Evolutionary conservation across 1,284 basidiomycete genomes (phyloP), one percentile per base, ranked within the genome.

Genomic region (Rhodotorula sp.): DNA sequence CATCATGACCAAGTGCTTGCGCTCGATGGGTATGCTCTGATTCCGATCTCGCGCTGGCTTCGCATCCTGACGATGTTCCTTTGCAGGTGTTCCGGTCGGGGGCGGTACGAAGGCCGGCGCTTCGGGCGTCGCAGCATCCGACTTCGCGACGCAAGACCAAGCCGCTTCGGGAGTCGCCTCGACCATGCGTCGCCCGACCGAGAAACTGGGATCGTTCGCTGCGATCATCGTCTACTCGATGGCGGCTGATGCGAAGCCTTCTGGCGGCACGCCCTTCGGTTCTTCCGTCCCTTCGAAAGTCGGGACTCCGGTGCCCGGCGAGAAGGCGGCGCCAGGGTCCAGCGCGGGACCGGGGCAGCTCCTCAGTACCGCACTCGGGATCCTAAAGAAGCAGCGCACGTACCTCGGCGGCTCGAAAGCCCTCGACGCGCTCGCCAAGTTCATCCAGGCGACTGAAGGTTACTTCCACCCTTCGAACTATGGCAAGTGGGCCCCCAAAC

Each of bases 201-300:
- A 84, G 84, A 87, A 82, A 81, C 89, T 92, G 67, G 77, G 86
- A 80, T 87, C 90, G 18, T 85, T 99, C 62, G 93, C 95, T 0
- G 90, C 90, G 77, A 83, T 97, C 56, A 86, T 99, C 69, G 87
- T 97, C 34, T 97, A 94, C 80, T 95, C 92, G 3, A 93, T 99
- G 86, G 85, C 90, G 7, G 85, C 90, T 57, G 97, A 99, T 79
- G 88, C 92, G 0, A 86, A 87, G 10, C 76, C 78, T 6, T 61
- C 71, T 3, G 76, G 74, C 14, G 52, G 61, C 45, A 72, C 77
- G 7, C 75, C 74, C 18, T 60, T 70, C 15, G 83, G 83, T 12
- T 78, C 84, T 12, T 85, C 87, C 10, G 86, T 87, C 87, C 83
- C 60, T 79, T 80, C 45, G 73, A 78, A 62, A 71, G 82, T 76